These are phyloP conservation scores for Bocquillonia castaneifolia DNA, from an alignment of 441 rosid genomes.

Conservation along the genomic window DNA sequence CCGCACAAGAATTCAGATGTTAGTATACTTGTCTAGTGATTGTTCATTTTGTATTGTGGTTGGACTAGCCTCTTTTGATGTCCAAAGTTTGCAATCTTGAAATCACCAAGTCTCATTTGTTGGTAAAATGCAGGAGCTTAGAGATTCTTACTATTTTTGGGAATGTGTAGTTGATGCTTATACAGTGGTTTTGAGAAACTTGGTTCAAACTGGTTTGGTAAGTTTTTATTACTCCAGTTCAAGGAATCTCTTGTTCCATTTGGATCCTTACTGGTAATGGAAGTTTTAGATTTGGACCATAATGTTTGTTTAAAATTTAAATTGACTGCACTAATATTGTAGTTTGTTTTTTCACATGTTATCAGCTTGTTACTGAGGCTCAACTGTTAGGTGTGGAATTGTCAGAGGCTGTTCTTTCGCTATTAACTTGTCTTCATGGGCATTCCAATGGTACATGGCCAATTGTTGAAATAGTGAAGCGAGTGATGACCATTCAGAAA, in stretches of 20 bases:
- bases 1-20: constrained; percentile 50
- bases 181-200: constrained; percentile 52
- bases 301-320: neutral
- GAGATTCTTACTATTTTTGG: constrained; percentile 38
- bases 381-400: constrained; percentile 65
- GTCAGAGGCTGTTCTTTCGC: constrained; percentile 48
- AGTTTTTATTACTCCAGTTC: constrained; percentile 24
- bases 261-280: neutral
- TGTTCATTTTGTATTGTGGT: constrained; percentile 2
- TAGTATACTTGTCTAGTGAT: constrained; percentile 26
- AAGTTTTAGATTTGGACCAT: neutral
- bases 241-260: neutral
- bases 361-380: constrained; percentile 47
- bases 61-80: neutral
- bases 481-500: constrained; percentile 54
- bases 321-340: neutral
- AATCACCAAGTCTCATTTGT: constrained; percentile 21
- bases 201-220: constrained; percentile 51
- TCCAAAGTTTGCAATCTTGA: neutral
- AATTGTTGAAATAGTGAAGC: constrained; percentile 52
- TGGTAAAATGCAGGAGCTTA: constrained; percentile 50
- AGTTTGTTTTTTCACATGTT: constrained; percentile 21
- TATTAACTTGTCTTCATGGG: constrained; percentile 36
- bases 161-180: constrained; percentile 63
- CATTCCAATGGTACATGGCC: constrained; percentile 39